A percentile compares a stretch with the other conserved stretches of the same genome.
Conservation (phyloP, 257 asterid genomes). For the Nicotiana sylvestris region DNA sequence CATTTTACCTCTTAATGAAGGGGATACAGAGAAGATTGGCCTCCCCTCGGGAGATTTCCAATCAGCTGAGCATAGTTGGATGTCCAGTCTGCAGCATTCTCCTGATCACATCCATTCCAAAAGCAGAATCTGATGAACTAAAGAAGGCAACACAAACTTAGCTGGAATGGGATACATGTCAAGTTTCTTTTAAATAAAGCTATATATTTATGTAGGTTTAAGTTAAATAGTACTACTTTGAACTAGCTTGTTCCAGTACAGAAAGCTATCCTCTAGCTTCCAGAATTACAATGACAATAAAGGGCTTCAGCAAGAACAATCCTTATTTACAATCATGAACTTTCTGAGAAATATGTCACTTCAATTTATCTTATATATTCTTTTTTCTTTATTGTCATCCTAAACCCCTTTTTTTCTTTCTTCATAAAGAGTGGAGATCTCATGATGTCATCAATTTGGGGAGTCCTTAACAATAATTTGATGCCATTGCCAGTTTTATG, state of each 20-base stretch:
- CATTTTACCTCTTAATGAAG: background rate
- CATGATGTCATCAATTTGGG: background rate
- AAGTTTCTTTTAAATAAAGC: background rate
- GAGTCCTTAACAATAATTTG: background rate
- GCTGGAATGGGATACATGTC: background rate
- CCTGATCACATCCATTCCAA: conserved; percentile 97
- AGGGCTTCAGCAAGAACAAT: background rate
- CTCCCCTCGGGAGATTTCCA: conserved; percentile 4
- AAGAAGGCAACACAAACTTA: conserved; percentile 59
- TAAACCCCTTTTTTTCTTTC: background rate
- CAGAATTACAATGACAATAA: background rate
- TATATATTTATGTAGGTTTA: background rate
- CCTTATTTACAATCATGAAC: background rate
- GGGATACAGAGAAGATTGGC: background rate
- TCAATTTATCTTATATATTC: background rate
- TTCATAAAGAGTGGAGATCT: background rate
- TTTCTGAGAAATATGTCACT: background rate
- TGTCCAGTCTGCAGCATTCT: conserved; percentile 99
- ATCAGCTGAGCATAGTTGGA: conserved; percentile 91
- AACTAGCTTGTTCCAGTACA: background rate
- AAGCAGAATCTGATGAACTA: conserved; percentile 98
- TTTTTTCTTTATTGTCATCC: background rate
- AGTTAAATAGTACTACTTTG: background rate
- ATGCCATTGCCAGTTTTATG: background rate
- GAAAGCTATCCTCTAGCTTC: background rate